Evolutionary conservation across 371 early-diverging fungal species (phyloP), one percentile per base, ranked within the genome.

Genomic region (Chytridium lagenaria): DNA sequence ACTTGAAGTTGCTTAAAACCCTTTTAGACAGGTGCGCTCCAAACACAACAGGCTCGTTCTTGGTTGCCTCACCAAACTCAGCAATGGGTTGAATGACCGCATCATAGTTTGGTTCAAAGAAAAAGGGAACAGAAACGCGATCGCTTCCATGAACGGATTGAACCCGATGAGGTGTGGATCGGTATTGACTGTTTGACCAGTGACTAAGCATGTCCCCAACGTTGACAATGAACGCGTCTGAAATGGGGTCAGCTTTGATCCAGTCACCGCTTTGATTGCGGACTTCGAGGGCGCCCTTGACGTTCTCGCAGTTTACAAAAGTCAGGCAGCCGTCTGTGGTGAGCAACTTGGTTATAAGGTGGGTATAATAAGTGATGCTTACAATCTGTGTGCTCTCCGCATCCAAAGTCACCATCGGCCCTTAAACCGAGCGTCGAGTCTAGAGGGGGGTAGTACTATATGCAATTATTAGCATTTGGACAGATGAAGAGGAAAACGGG

Each of bases 151-250:
- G 63, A 1, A 64, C 76, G 59, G 85, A 84, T 31, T 84, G 74
- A n/a, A 84, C 84, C n/a, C 84, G 71, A 59, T 84, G 84, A 5
- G 84, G 73, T 30, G 84, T 84, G 16, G 82, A 79, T 44, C 66
- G 65, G 78, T 84, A 84, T 38, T 81, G 22, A 30, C 76, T 73
- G 70, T 83, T 83, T 16, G 84, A 80, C 81, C 81, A 84, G 36
- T 61, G 76, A 65, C 82, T 76, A 50, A 84, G 44, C 83, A 83
- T 83, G 74, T 84, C 84, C 12, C 84, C 84, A 52, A 84, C 84
- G 67, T 84, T 84, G 59, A 84, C 77, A 30, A 84, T 83, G 61
- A 80, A 82, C 1, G 79, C 49, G 26, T 34, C 61, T 1, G 82
- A 78, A 57, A 84, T 37, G 5, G 82, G 84, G 34, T 84, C 77